Evolutionary conservation across 306 rosid genomes (phyloP), one percentile per base, ranked within the genome.

Genomic region (Dryas alaskensis): DNA sequence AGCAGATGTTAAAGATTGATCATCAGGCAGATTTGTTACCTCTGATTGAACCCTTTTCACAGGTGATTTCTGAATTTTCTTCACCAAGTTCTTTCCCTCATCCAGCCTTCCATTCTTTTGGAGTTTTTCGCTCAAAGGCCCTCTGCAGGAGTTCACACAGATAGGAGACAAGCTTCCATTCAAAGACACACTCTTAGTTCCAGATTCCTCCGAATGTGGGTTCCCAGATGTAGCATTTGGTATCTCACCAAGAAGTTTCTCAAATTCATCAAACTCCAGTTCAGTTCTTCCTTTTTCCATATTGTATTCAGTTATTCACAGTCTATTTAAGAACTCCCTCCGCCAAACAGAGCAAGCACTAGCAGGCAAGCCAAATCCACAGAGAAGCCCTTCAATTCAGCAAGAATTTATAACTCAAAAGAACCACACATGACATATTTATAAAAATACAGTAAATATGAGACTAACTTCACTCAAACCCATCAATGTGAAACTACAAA

Each of bases 231-330:
- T 84, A 47, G 63, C 86, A 60, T 70, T 80, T 19, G 89, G 89
- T 74, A 87, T 76, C 79, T 87, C 87, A 17, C 88, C 84, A 25
- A 85, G 83, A 51, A 82, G 83, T 65, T 64, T 82, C 70, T 81
- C 87, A 40, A 87, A 46, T 61, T 87, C 91, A 51, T 84, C 87
- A 51, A 69, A 80, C 74, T 87, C 82, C 3, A 66, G 57, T 64
- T 70, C 81, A 60, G 48, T 80, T 74, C 74, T 65, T 53, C 67
- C 73, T 44, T 22, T 74, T 53, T 69, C 84, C 84, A 85, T 78
- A 44, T 66, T 1, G 55, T 49, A 16, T 31, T 42, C 19, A 42
- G 47, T 22, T 22, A 22, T 22, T 22, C 22, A 22, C 22, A 54
- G 44, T 53, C 37, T 52, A n/a, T 79, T 47, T 37, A 53, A 64